Conservation (phyloP, 106 monocot species). For the Amphibolis antarctica region DNA sequence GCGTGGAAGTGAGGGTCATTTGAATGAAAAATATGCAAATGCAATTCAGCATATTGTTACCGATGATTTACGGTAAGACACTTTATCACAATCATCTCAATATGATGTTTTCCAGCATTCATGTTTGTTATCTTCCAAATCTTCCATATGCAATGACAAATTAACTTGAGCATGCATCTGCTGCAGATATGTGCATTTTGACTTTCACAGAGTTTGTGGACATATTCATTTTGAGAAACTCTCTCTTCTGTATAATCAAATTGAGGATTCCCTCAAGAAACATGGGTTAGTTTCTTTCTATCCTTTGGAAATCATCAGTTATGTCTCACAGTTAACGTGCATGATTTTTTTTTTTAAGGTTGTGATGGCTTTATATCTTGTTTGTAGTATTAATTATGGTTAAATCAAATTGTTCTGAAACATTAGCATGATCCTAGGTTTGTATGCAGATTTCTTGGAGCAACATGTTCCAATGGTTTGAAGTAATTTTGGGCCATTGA, state of each 20-base stretch:
- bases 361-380: too few species aligned
- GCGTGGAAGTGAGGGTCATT: constrained; percentile 90
- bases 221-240: constrained; percentile 97
- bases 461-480: too few species aligned
- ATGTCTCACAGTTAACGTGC: too few species aligned
- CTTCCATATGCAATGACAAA: too few species aligned
- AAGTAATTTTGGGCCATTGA: too few species aligned
- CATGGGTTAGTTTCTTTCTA: constrained; percentile 37
- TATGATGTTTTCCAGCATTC: too few species aligned
- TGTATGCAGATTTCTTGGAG: too few species aligned
- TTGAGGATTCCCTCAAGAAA: constrained; percentile 51
- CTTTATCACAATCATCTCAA: background rate
- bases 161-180: background rate
- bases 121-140: too few species aligned
- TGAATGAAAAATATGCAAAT: constrained; percentile 59
- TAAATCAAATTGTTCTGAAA: too few species aligned
- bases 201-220: constrained; percentile 87
- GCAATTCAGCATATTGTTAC: constrained; percentile 58
- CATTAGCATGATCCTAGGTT: too few species aligned
- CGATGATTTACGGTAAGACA: constrained; percentile 61
- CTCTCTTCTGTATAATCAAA: constrained; percentile 80
- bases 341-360: too few species aligned
- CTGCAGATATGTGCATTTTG: constrained; percentile 95
- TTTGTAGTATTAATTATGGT: too few species aligned
- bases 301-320: background rate